Evolutionary conservation across 805 yeast genomes (phyloP).

Genomic region (Groenewaldozyma tartarivorans): DNA sequence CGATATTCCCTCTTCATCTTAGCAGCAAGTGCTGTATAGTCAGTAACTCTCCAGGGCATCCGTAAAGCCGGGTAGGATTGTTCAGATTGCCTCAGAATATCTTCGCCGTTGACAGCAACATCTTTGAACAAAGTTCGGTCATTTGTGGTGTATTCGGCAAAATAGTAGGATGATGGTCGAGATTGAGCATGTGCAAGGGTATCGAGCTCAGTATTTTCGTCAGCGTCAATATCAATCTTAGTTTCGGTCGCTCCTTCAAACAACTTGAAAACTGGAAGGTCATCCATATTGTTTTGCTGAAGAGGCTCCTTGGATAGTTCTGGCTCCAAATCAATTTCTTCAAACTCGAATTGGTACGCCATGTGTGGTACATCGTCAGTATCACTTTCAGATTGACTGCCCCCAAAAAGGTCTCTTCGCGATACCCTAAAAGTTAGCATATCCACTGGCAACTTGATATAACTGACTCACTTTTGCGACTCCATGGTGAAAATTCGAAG

Average conservation of each 20-base stretch:
- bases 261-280: conserved; percentile 1
- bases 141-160: conserved; percentile 5
- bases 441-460: not conserved
- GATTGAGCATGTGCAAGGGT: not conserved
- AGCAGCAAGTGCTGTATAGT: conserved; percentile 11
- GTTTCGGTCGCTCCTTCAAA: conserved; percentile 2
- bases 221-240: conserved; percentile 3
- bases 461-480: not conserved
- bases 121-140: conserved; percentile 4
- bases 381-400: not conserved
- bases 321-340: conserved; percentile 6
- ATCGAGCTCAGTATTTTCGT: conserved; percentile 5
- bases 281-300: no score
- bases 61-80: conserved; percentile 14
- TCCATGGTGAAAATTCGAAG: not conserved
- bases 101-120: conserved; percentile 15
- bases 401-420: conserved; percentile 10
- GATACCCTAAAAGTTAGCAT: conserved; percentile 6
- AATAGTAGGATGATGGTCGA: conserved; percentile 18
- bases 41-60: conserved; percentile 17
- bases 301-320: no score
- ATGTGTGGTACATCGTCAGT: conserved; percentile 1
- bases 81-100: conserved; percentile 7
- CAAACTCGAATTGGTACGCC: conserved; percentile 10
- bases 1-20: conserved; percentile 10